Base-by-base conservation (phyloP, 2,329 filamentous ascomycete species). In the Epichloe hybrida region DNA sequence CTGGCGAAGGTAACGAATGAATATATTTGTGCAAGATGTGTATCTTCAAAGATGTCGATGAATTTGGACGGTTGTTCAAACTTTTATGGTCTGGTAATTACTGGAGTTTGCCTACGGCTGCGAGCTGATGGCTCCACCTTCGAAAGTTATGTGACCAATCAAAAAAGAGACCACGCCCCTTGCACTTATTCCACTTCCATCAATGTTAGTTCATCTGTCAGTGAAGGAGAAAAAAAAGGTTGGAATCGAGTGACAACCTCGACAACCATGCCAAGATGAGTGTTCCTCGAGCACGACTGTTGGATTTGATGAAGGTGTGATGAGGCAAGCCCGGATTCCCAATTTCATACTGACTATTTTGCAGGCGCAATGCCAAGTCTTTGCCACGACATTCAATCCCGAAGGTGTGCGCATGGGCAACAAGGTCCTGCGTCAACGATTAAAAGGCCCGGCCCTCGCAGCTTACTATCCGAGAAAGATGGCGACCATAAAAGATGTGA, bases 331-430 rank as follows among this genome's bases (percentile, higher is more conserved):
- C 34, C 7, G 3, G 15, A 54, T 38, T 45, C 4, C 7, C 15
- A 23, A 17, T 5, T 39, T 6, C 20, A 42, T 49, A 40, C 61
- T 69, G 43, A 67, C 17, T 54, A 31, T 5, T 20, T 11, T 1
- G 41, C 60, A 96, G 90, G 79, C 80, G 63, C 89, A 90, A 84
- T 95, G 88, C 76, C 81, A 83, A 66, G 80, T 97, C 72, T 98
- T 97, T 75, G 84, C 83, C 62, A 87, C 86, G 48, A 90, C 84
- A 49, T 97, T 83, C 75, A 98, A 98, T 70, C 93, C 93, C 27
- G 77, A 88, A 50, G 74, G 82, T 58, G 68, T 85, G 54, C 87
- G 93, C 55, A 80, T 88, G 59, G 93, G 93, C 62, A 96, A 93
- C 72, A 95, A 93, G 69, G 76, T 98, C 65, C 76, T 98, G 53